Conservation (phyloP, 768 basidiomycete species). For the Tulasnella sp. region DNA sequence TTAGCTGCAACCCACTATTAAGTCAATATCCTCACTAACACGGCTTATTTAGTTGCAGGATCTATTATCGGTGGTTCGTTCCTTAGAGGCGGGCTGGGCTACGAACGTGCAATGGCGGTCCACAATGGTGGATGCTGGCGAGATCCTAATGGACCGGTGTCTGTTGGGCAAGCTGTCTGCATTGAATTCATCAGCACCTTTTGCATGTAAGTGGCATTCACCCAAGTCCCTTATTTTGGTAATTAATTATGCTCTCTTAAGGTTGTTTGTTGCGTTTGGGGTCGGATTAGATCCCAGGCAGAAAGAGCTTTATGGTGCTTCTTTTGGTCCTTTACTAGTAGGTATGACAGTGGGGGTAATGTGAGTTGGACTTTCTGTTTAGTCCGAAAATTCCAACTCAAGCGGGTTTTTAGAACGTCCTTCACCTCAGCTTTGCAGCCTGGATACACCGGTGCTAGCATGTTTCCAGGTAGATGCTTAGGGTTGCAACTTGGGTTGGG, state of each 20-base stretch:
- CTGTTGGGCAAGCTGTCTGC: slow-evolving; percentile 4
- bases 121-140: slow-evolving; percentile 8
- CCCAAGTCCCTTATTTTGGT: not conserved
- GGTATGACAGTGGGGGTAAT: slow-evolving; percentile 4
- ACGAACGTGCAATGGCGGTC: not conserved
- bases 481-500: not conserved
- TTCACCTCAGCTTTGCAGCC: slow-evolving; percentile 1
- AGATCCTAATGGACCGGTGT: slow-evolving; percentile 5
- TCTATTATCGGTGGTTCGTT: slow-evolving; percentile 2
- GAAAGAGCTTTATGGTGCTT: slow-evolving; percentile 2
- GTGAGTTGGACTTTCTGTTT: not conserved
- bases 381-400: not conserved
- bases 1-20: not conserved
- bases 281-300: slow-evolving; percentile 7
- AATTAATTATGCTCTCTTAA: not conserved
- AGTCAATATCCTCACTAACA: not conserved
- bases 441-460: slow-evolving; percentile 2
- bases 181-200: slow-evolving; percentile 8
- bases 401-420: not conserved
- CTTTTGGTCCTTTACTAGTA: not conserved
- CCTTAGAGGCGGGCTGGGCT: slow-evolving; percentile 4
- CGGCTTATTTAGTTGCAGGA: not conserved
- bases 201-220: not conserved
- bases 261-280: slow-evolving; percentile 1
- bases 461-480: not conserved